These are phyloP conservation scores for Skeletonema potamos DNA, from an alignment of 108 stramenopile species.

Conservation along the genomic window DNA sequence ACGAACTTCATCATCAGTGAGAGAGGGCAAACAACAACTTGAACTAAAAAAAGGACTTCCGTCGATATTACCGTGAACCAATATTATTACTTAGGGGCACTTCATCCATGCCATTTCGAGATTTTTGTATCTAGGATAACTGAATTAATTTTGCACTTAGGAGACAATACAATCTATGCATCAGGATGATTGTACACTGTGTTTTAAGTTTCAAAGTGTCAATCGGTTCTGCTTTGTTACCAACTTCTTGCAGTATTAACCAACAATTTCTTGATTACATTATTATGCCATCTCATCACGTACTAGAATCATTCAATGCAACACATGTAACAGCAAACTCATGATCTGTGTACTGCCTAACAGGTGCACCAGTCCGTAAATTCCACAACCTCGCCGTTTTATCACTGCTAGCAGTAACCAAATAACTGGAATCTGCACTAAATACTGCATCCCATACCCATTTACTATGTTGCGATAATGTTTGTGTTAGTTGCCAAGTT, in stretches of 20 bases:
- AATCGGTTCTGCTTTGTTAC: too few relatives aligned
- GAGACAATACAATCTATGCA: too few relatives aligned
- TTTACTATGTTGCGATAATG: conserved; percentile 79
- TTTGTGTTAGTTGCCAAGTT: conserved; percentile 79
- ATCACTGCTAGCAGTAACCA: conserved; percentile 95
- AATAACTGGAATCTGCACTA: conserved; percentile 94
- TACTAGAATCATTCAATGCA: conserved; percentile 94
- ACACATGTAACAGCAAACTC: conserved; percentile 95
- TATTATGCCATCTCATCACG: conserved; percentile 1
- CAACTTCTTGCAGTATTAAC: too few relatives aligned
- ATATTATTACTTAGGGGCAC: too few relatives aligned
- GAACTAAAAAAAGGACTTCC: too few relatives aligned
- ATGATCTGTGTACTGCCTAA: conserved; percentile 92
- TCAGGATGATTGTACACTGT: too few relatives aligned
- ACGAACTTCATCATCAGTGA: background rate
- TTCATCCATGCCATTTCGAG: too few relatives aligned
- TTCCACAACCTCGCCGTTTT: conserved; percentile 93
- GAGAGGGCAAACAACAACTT: background rate
- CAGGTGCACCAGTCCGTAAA: conserved; percentile 87
- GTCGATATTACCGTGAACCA: too few relatives aligned
- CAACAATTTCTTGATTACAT: too few relatives aligned
- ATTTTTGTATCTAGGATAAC: too few relatives aligned
- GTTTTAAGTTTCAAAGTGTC: too few relatives aligned
- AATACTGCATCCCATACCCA: conserved; percentile 99
- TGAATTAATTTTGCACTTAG: too few relatives aligned